Evolutionary conservation across 177 flowering plant species (phyloP).

Genomic region (Vitis hybrid): DNA sequence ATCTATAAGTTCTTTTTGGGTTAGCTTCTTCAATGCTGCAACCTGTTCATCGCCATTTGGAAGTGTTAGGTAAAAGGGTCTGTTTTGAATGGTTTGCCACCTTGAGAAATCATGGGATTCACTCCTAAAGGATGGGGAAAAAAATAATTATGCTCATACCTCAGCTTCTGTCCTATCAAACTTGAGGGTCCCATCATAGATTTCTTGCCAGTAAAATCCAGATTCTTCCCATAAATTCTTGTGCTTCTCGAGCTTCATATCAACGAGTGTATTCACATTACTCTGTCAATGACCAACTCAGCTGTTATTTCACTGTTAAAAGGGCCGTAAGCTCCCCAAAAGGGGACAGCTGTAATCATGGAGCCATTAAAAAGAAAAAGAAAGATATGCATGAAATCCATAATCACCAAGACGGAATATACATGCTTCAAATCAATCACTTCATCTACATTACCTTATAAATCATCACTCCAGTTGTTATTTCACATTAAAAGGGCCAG

Average conservation of each 20-base stretch:
- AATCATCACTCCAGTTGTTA: too few relatives aligned
- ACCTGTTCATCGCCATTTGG: constrained; percentile 43
- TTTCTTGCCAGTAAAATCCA: constrained; percentile 68
- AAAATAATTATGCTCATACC: constrained; percentile 40
- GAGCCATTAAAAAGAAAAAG: too few relatives aligned
- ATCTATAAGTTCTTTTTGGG: constrained; percentile 65
- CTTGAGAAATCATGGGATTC: neutral
- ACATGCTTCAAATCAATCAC: too few relatives aligned
- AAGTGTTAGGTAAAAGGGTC: neutral
- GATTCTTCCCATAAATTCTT: constrained; percentile 85
- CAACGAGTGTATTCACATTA: constrained; percentile 82
- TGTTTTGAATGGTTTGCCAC: too few relatives aligned
- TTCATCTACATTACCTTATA: too few relatives aligned
- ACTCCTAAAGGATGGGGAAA: too few relatives aligned
- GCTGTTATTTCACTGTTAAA: neutral
- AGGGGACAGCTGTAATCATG: too few relatives aligned
- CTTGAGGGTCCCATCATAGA: constrained; percentile 71
- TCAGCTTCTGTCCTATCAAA: constrained; percentile 83
- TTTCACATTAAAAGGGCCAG: too few relatives aligned
- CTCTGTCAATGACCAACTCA: constrained; percentile 41
- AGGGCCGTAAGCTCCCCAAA: too few relatives aligned
- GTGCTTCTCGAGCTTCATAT: constrained; percentile 94
- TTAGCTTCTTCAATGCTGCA: constrained; percentile 61
- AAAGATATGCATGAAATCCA: too few relatives aligned
- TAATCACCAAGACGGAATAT: too few relatives aligned